Evolutionary conservation across 352 stramenopile species (phyloP).

Genomic region (Hyaloperonospora brassicae): DNA sequence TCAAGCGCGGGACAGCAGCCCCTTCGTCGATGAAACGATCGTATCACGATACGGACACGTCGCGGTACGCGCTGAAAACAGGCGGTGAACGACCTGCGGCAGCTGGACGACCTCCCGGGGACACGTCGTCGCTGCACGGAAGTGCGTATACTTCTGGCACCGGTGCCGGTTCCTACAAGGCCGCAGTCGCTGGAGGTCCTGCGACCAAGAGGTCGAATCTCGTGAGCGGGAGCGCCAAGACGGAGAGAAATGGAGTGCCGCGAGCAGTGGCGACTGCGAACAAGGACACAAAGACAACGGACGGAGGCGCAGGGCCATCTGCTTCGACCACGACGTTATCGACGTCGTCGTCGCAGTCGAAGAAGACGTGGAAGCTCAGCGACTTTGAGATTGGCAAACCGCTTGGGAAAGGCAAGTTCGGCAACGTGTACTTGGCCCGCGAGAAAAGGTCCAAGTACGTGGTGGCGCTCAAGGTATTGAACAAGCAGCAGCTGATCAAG

Average conservation of each 20-base stretch:
- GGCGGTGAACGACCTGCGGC: constrained; percentile 13
- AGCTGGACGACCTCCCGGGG: constrained; percentile 17
- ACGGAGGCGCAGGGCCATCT: neutral
- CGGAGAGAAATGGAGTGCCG: constrained; percentile 2
- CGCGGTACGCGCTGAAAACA: constrained; percentile 27
- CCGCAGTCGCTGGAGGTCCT: constrained; percentile 7
- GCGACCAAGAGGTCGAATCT: neutral
- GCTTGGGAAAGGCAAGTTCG: constrained; percentile 97
- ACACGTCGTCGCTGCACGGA: constrained; percentile 11
- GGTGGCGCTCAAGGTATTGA: constrained; percentile 97
- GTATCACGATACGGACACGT: constrained; percentile 22
- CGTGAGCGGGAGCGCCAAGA: neutral
- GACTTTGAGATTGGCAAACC: constrained; percentile 99
- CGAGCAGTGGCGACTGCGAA: constrained; percentile 1
- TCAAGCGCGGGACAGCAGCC: constrained; percentile 10
- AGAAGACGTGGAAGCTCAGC: constrained; percentile 87
- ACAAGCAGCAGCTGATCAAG: constrained; percentile 97
- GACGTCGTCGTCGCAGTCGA: constrained; percentile 2
- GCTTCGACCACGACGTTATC: constrained; percentile 5
- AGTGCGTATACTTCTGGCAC: constrained; percentile 20
- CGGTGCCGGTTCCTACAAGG: constrained; percentile 10
- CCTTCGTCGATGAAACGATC: constrained; percentile 31
- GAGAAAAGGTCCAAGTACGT: constrained; percentile 98
- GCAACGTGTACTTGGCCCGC: constrained; percentile 97
- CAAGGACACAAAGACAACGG: neutral